These are phyloP conservation scores for Nidula niveotomentosa DNA, from an alignment of 1,284 basidiomycete genomes.

Conservation along the genomic window DNA sequence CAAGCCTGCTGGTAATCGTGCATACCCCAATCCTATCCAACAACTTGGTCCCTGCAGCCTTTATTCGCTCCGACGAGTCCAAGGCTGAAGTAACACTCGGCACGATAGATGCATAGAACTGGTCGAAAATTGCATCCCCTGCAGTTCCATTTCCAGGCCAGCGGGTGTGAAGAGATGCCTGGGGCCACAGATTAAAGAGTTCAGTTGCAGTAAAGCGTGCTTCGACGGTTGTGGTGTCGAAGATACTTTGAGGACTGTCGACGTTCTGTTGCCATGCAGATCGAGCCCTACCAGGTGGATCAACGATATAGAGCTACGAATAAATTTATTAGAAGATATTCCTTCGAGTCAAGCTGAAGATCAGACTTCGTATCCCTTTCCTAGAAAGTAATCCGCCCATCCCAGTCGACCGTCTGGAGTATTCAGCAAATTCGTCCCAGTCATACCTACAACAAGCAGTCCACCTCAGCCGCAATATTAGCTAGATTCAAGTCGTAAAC, in stretches of 20 bases:
- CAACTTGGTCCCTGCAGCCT: conserved; percentile 28
- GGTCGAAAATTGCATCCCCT: conserved; percentile 44
- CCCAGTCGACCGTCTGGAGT: conserved; percentile 48
- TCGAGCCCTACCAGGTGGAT: conserved; percentile 48
- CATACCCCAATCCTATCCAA: conserved; percentile 39
- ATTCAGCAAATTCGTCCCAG: conserved; percentile 45
- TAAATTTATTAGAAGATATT: neutral
- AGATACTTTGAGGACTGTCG: conserved; percentile 33
- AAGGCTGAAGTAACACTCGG: conserved; percentile 28
- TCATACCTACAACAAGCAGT: conserved; percentile 33
- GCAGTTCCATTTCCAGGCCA: conserved; percentile 49
- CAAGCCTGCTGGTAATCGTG: conserved; percentile 1
- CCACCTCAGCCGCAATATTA: neutral
- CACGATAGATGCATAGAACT: conserved; percentile 40
- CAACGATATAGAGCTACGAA: conserved; percentile 46
- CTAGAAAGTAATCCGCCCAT: conserved; percentile 50
- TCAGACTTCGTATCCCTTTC: conserved; percentile 42
- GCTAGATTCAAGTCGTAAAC: neutral
- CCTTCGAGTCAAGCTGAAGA: neutral
- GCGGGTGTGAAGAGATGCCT: conserved; percentile 45
- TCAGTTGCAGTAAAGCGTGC: conserved; percentile 43
- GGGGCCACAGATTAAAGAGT: conserved; percentile 40
- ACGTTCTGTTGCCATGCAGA: conserved; percentile 42
- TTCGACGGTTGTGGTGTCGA: conserved; percentile 31
- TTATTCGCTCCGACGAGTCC: conserved; percentile 30